Evolutionary conservation across 2,329 filamentous ascomycete genomes (phyloP).

Genomic region (Fusarium abutilonis): DNA sequence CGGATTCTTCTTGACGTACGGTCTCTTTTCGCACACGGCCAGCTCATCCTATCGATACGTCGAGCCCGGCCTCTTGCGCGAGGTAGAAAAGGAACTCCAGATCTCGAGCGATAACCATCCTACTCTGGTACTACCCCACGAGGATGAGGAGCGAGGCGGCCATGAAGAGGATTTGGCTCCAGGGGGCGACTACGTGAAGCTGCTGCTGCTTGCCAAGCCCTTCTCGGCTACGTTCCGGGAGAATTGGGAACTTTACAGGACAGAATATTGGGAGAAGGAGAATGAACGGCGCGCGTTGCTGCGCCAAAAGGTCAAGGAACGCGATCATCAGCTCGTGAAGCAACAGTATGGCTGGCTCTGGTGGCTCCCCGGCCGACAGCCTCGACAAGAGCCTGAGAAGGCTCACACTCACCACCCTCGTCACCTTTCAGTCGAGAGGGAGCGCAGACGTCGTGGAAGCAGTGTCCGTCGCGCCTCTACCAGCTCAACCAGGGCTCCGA

Average conservation of each 20-base stretch:
- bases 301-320: slow-evolving; percentile 73
- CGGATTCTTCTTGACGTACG: slow-evolving; percentile 81
- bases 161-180: slow-evolving; percentile 91
- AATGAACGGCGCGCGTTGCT: slow-evolving; percentile 86
- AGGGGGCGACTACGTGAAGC: slow-evolving; percentile 90
- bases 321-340: slow-evolving; percentile 73
- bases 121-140: slow-evolving; percentile 55
- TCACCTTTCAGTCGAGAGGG: slow-evolving; percentile 56
- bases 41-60: slow-evolving; percentile 81
- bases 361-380: slow-evolving; percentile 79
- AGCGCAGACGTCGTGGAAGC: slow-evolving; percentile 61
- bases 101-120: slow-evolving; percentile 55
- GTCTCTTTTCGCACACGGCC: slow-evolving; percentile 72
- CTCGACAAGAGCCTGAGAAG: slow-evolving; percentile 53
- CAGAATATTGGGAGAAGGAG: slow-evolving; percentile 96
- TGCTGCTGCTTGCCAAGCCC: slow-evolving; percentile 90
- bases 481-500: slow-evolving; percentile 61
- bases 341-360: slow-evolving; percentile 79
- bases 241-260: slow-evolving; percentile 94
- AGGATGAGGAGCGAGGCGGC: slow-evolving; percentile 71
- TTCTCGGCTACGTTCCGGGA: slow-evolving; percentile 95
- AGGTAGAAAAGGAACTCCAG: slow-evolving; percentile 68
- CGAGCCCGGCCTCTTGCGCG: slow-evolving; percentile 69
- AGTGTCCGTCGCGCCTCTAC: slow-evolving; percentile 64
- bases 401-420: slow-evolving; percentile 50